Evolutionary conservation across 148 eudicot genomes (phyloP).

Genomic region (Cornus suecica): DNA sequence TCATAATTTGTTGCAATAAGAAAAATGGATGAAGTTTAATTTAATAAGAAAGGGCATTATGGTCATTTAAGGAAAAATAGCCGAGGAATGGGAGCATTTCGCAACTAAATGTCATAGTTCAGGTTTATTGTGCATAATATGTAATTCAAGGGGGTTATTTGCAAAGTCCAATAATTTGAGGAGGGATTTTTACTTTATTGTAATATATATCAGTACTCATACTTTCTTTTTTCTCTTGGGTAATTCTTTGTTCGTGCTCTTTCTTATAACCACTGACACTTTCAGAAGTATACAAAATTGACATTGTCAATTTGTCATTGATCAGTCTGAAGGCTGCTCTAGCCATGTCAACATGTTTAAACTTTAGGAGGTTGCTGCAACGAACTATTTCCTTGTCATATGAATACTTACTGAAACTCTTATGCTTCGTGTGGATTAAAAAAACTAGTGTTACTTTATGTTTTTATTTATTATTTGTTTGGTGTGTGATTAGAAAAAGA

Average conservation of each 20-base stretch:
- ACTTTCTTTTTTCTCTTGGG: background rate
- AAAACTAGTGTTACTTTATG: no score
- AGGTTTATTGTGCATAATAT: no score
- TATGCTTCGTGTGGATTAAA: no score
- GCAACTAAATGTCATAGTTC: no score
- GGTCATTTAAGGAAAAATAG: no score
- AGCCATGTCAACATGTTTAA: constrained; percentile 7
- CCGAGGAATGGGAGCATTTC: no score
- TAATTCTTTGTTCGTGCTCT: background rate
- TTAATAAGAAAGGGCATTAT: no score
- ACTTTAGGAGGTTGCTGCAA: background rate
- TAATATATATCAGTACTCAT: background rate
- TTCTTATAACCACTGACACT: constrained; percentile 5
- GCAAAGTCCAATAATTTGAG: no score
- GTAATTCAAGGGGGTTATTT: no score
- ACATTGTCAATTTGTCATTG: background rate
- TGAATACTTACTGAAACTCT: background rate
- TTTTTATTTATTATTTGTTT: background rate
- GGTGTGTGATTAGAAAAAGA: background rate
- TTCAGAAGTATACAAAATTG: background rate
- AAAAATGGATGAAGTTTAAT: no score
- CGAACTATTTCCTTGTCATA: background rate
- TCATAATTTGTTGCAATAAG: no score
- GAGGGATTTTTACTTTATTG: no score
- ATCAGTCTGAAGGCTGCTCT: background rate